Evolutionary conservation across 2,329 filamentous ascomycete species (phyloP), one percentile per base, ranked within the genome.

Genomic region (Fusarium zealandicum): DNA sequence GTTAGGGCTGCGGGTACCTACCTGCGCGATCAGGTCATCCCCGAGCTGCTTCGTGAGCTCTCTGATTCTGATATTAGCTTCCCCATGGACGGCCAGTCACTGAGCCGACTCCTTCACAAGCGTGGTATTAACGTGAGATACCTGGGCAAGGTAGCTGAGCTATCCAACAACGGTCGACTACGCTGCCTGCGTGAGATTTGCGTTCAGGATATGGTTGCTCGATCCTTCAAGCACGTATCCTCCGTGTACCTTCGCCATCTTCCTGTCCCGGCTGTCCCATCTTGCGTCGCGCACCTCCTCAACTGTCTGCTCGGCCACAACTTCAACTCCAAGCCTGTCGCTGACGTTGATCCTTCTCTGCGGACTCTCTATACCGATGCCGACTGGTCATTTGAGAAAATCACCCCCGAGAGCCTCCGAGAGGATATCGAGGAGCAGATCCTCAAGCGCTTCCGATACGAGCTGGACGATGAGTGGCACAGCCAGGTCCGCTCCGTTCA

Each of bases 91-190:
- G 95, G 95, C n/a, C 85, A 90, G 69, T 97, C 93, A 16, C 81
- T 99, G 53, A 91, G 89, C 67, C 87, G 88, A 62, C 84, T 97
- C 44, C 82, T 99, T 70, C 95, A 99, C 80, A 96, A 96, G 81
- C 90, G 93, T 35, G 95, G 95, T 76, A 93, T 99, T 79, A 99
- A 99, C 78, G 84, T 98, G 59, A 86, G 96, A 69, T 99, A 99
- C 73, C 82, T 98, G n/a, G 95, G 95, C 63, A 89, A 87, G 74
- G 76, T 99, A 58, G 89, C 91, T 11, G 80, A 84, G 53, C 81
- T 90, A 44, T 86, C 89, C 65, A 83, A 84, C 62, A 88, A 88
- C 50, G 81, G 85, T 47, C 88, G 91, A 57, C 81, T 98, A 18
- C 80, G 87, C 65, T 92, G 92, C 57, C 80, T 99, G 66, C 87